Conservation (phyloP, 768 basidiomycete species). For the Boletus rufocinnamomeus region DNA sequence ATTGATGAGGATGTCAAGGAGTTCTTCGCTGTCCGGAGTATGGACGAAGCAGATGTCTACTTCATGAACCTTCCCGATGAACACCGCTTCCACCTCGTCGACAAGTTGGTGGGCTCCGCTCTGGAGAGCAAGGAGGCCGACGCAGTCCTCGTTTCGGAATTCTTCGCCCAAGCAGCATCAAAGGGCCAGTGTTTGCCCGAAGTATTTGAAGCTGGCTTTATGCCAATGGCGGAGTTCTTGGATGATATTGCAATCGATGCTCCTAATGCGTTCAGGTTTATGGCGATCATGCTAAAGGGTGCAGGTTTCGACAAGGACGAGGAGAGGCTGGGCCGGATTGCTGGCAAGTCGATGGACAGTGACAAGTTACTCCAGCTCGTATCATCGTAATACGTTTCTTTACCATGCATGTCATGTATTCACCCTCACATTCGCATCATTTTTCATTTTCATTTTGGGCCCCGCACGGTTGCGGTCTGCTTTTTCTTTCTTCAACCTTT, state of each 20-base stretch:
- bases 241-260: conserved; percentile 91
- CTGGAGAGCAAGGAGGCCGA: conserved; percentile 84
- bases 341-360: conserved; percentile 60
- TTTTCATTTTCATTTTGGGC: conserved; percentile 6
- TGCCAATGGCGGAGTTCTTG: conserved; percentile 67
- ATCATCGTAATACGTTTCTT: conserved; percentile 36
- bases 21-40: conserved; percentile 79
- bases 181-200: conserved; percentile 61
- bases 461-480: conserved; percentile 16
- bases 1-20: conserved; percentile 84
- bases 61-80: conserved; percentile 71
- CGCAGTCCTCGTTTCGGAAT: conserved; percentile 71
- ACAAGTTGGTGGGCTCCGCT: conserved; percentile 70
- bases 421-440: conserved; percentile 17
- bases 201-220: conserved; percentile 76
- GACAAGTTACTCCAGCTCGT: conserved; percentile 61
- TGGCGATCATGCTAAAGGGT: conserved; percentile 74
- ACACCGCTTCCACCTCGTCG: conserved; percentile 66
- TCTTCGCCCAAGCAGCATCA: conserved; percentile 64
- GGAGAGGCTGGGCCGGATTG: conserved; percentile 55
- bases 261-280: conserved; percentile 78
- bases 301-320: conserved; percentile 60
- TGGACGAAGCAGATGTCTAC: conserved; percentile 88
- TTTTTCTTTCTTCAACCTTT: neutral
- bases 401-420: conserved; percentile 22